Base-by-base conservation (phyloP, 2,329 filamentous ascomycete genomes). In the Cercospora sp. region DNA sequence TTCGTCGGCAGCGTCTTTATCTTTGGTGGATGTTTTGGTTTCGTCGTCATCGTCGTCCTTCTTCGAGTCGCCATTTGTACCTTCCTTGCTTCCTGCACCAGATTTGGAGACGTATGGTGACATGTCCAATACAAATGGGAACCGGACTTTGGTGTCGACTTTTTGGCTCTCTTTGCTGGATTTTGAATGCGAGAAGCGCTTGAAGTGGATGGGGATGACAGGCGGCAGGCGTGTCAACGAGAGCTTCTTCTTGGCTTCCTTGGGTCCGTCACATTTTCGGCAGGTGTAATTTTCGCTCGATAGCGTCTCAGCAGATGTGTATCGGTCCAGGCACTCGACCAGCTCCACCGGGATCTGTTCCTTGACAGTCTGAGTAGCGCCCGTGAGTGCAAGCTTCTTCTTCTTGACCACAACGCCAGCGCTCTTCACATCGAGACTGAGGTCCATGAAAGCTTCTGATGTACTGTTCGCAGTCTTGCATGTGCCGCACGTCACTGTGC, bases 121-220 rank as follows among this genome's bases (percentile, higher is more conserved):
- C 88, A 98, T 93, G 77, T 97, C 95, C 42, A 98, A 86, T 68
- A 91, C 89, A 60, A 96, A 82, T 0, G 94, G 94, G 75, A 97
- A 97, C 61, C 90, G 87, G 63, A 98, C 91, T 66, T 89, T 89
- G 3, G 92, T 93, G 74, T 96, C 91, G 71, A 98, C 92, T 79
- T 98, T 98, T 55, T 78, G 93, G 92, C 80, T 96, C 91, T 79
- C 95, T 93, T 68, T 87, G 83, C 87, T 88, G 65, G 72, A 72
- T 45, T 78, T 76, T 23, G 72, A 75, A 66, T 79, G 78, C 13
- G 75, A 76, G 63, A 73, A 74, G 53, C 70, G 77, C 87, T 98
- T 98, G 45, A 98, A 85, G 76, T 98, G 94, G 76, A 98, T 92
- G 31, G 93, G 93, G 26, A 98, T 82, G 6, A 97, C 93, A 45